A percentile compares a stretch with the other conserved stretches of the same genome.
Conservation (phyloP, 1,284 basidiomycete species). For the Crepidotus sp. region DNA sequence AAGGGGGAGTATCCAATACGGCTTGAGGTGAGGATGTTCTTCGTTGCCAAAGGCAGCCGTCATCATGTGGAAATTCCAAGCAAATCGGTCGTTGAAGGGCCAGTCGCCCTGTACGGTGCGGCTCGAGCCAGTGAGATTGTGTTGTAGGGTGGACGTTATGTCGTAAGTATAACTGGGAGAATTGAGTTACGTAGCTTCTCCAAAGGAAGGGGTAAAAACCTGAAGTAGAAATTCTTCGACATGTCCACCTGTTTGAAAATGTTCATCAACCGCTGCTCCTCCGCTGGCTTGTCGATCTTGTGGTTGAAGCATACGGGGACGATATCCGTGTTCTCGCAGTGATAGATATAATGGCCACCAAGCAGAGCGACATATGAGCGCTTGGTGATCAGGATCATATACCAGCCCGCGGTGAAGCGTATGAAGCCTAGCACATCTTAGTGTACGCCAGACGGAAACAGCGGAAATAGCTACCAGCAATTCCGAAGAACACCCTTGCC, state of each 20-base stretch:
- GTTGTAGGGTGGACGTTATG: constrained; percentile 89
- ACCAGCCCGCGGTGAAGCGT: constrained; percentile 86
- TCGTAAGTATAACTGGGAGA: constrained; percentile 85
- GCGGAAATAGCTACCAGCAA: constrained; percentile 43
- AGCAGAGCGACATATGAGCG: constrained; percentile 89
- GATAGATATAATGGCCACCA: constrained; percentile 96
- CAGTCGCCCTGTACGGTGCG: constrained; percentile 38
- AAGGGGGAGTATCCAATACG: constrained; percentile 86
- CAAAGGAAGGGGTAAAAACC: constrained; percentile 36
- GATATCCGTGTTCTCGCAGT: constrained; percentile 90
- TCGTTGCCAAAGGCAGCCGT: constrained; percentile 47
- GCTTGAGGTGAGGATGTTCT: constrained; percentile 39
- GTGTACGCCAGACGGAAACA: neutral
- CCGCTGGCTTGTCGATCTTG: constrained; percentile 73
- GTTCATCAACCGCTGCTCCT: constrained; percentile 80
- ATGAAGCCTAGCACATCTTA: constrained; percentile 62
- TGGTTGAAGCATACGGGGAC: constrained; percentile 66
- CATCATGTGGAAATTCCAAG: constrained; percentile 96
- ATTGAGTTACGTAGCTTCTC: constrained; percentile 6
- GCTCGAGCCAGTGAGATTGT: constrained; percentile 69
- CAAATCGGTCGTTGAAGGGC: constrained; percentile 84
- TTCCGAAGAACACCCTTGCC: constrained; percentile 72
- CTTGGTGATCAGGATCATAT: constrained; percentile 85
- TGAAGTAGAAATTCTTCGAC: constrained; percentile 99
- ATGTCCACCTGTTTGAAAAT: constrained; percentile 98